Evolutionary conservation across 2,329 filamentous ascomycete species (phyloP), one percentile per base, ranked within the genome.

Genomic region (Dactylellina parvicollis): DNA sequence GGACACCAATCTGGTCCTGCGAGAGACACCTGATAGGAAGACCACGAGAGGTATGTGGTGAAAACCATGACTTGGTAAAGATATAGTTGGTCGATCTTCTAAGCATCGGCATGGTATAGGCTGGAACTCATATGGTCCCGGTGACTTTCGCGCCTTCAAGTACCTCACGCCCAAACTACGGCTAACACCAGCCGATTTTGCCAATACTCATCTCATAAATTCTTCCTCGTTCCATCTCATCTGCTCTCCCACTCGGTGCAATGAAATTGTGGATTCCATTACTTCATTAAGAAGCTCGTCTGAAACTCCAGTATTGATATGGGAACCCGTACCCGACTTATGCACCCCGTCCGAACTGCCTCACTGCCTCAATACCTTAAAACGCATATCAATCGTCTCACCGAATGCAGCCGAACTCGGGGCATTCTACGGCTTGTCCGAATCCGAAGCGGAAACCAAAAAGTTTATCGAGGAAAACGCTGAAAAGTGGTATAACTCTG

Each of bases 341-440:
- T 97, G 93, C 80, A 89, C 86, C 0, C 88, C 92, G 0, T 87
- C 88, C 32, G 84, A 89, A 74, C 80, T 86, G 18, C 79, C 82
- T 0, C 84, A 83, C 54, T 78, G 76, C 44, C 70, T 61, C 22
- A 80, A 83, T 64, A 86, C 87, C 4, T 81, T 86, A 36, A 81
- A 81, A 60, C 79, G 82, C 42, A 83, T 90, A 22, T 84, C 89
- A 75, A 82, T 89, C 12, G 83, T 90, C 56, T 89, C 86, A 75
- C 95, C 95, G 0, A 99, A 99, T 79, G 92, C 96, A 79, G 83
- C 89, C 22, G 95, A 99, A 80, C 85, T 99, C n/a, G 91, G 89
- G 4, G 87, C 87, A 14, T 92, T 96, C 81, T 96, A 97, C 84
- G 89, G 89, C 2, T 74, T 79, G 8, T 77, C 77, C 30, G 83